Base-by-base conservation (phyloP, 352 stramenopile genomes). In the Elongisporangium anandrum region DNA sequence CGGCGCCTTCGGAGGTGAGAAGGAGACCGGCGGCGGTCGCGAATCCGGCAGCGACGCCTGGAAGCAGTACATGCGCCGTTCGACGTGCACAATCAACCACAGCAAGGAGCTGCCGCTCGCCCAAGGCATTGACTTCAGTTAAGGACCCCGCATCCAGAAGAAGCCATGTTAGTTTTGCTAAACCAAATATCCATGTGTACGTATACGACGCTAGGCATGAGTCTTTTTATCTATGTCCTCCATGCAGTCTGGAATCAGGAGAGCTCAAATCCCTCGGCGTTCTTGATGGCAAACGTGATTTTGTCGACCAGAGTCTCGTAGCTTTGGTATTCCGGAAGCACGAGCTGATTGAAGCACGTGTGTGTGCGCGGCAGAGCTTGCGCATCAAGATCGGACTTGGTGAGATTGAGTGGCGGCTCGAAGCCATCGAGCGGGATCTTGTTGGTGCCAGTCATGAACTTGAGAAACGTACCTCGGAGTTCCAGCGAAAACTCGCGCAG, bases 21-120 rank as follows among this genome's bases (percentile, higher is more conserved):
- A 97, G 75, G 88, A 97, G 58, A 98, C 92, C 34, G 92, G 92
- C 19, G 88, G 90, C 10, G 92, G 92, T 52, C 85, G 92, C 52
- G 92, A 98, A 63, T 96, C 84, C 21, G 92, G 92, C 54, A 96
- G 84, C 57, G 92, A 98, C 55, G 72, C 88, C 15, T 98, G 92
- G 92, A 98, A 97, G 80, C 85, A 96, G 71, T 98, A 98, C 87
- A 97, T 97, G 88, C 88, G 92, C 29, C 87, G 92, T n/a, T 95
- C 83, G 19, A 97, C 92, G 55, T 97, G 88, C 75, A 97, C 92
- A 38, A 85, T 98, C 68, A 98, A 98, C 76, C 85, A 97, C 72
- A 95, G 89, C 70, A 94, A 97, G 68, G 81, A 92, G 62, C 75
- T 98, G 9, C 91, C 91, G 22, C 85, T 98, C 22, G 92, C 92